Evolutionary conservation across 257 asterid species (phyloP).

Genomic region (Nyctanthes arbortristis): DNA sequence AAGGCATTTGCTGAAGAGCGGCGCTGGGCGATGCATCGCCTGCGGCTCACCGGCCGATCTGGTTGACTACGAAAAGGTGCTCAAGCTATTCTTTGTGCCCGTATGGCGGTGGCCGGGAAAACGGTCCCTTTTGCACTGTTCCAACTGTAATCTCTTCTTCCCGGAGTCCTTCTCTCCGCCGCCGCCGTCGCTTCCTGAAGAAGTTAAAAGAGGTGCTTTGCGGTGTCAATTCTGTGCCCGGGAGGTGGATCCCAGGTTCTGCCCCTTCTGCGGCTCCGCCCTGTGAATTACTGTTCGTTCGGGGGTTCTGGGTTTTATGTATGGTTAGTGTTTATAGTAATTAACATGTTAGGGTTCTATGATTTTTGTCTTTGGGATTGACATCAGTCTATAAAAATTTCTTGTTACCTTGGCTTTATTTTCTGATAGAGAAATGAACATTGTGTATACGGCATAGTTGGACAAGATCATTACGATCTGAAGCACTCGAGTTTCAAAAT

Average conservation of each 20-base stretch:
- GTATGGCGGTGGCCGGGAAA: slow-evolving; percentile 88
- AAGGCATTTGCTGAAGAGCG: slow-evolving; percentile 60
- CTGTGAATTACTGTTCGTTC: slow-evolving; percentile 31
- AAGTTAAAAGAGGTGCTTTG: slow-evolving; percentile 18
- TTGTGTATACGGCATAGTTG: too few relatives aligned
- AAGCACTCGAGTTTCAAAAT: too few relatives aligned
- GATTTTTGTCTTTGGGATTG: neutral
- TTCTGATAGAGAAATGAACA: neutral
- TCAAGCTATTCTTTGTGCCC: slow-evolving; percentile 80
- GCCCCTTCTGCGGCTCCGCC: slow-evolving; percentile 73
- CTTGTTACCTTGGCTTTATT: neutral
- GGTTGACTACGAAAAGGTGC: slow-evolving; percentile 73
- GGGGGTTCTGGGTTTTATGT: neutral
- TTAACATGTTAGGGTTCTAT: too few relatives aligned
- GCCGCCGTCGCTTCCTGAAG: slow-evolving; percentile 26
- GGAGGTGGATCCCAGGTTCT: slow-evolving; percentile 55
- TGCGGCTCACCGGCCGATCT: slow-evolving; percentile 80
- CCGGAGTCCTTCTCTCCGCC: slow-evolving; percentile 49
- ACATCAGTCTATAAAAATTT: neutral
- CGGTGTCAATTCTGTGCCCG: slow-evolving; percentile 55
- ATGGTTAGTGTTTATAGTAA: neutral
- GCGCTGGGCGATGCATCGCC: slow-evolving; percentile 64
- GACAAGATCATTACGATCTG: too few relatives aligned
- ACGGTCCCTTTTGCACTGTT: slow-evolving; percentile 60
- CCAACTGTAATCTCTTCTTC: slow-evolving; percentile 63